Percentiles rank a stretch among this genome's conserved stretches.
These are phyloP conservation scores for Sanghuangporus baumii DNA, from an alignment of 1,284 basidiomycete species.

Conservation along the genomic window DNA sequence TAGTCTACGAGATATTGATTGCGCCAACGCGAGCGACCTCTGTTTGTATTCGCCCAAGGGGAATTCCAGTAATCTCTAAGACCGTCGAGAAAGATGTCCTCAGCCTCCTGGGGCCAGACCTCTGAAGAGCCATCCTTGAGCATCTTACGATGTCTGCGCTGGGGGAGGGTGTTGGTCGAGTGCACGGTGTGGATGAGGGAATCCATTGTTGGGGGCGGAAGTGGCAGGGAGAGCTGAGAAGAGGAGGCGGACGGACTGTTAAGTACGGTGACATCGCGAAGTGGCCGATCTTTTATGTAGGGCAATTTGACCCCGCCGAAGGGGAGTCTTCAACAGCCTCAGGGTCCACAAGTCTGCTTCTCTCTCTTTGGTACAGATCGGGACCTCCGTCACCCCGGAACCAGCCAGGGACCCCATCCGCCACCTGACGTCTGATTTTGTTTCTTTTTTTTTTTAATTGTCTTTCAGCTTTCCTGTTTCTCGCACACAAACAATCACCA, in stretches of 20 bases:
- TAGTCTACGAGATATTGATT: slow-evolving; percentile 80
- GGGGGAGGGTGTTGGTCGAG: slow-evolving; percentile 54
- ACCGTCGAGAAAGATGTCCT: slow-evolving; percentile 71
- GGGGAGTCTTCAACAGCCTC: slow-evolving; percentile 1
- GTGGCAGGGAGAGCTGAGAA: neutral
- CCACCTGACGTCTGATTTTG: neutral
- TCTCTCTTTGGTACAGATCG: neutral
- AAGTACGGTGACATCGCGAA: neutral
- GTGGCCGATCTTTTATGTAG: slow-evolving; percentile 3
- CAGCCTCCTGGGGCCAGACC: slow-evolving; percentile 74
- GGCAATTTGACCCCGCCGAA: slow-evolving; percentile 2
- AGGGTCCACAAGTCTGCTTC: neutral
- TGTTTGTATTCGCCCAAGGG: slow-evolving; percentile 70
- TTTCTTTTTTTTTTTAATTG: neutral
- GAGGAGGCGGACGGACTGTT: neutral
- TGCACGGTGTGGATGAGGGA: slow-evolving; percentile 20
- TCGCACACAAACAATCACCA: neutral
- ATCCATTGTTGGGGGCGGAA: neutral
- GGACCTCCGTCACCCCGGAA: neutral
- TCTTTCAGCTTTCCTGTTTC: slow-evolving; percentile 6
- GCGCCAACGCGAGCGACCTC: slow-evolving; percentile 71
- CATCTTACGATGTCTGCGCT: slow-evolving; percentile 76
- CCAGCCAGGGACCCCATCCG: neutral
- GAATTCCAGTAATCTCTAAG: slow-evolving; percentile 72
- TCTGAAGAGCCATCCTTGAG: slow-evolving; percentile 76